phyloP scores from a whole-genome alignment of 164 flowering plant genomes.

The Liquidambar formosana region DNA sequence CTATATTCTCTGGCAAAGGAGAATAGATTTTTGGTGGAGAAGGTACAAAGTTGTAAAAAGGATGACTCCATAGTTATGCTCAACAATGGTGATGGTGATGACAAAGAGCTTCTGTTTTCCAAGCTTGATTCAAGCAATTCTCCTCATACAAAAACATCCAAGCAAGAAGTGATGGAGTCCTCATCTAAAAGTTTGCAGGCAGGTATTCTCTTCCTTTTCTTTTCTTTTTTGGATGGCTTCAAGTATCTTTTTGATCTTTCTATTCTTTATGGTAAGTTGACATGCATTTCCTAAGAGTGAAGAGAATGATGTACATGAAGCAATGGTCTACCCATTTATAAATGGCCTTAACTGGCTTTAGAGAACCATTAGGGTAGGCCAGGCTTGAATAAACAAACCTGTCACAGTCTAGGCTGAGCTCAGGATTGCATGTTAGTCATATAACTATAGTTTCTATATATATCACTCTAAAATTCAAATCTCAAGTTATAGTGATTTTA shows the following conservation, averaged over 20 bases:
- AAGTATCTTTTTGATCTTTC: neutral
- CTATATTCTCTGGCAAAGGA: constrained; percentile 42
- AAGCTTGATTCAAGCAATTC: constrained; percentile 14
- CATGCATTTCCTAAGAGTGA: no score
- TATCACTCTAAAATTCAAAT: no score
- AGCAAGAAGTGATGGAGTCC: constrained; percentile 24
- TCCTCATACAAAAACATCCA: constrained; percentile 19
- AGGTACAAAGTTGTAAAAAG: constrained; percentile 18
- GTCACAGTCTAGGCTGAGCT: no score
- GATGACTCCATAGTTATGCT: constrained; percentile 6
- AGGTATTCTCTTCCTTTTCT: constrained; percentile 15
- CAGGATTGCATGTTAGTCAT: no score
- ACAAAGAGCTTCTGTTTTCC: constrained; percentile 13
- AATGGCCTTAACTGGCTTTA: neutral
- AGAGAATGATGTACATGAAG: neutral
- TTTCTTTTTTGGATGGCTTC: neutral
- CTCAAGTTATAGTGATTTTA: no score
- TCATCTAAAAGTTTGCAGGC: constrained; percentile 37
- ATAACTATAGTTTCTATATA: no score
- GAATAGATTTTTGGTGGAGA: constrained; percentile 39
- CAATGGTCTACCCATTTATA: neutral
- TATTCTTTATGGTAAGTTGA: neutral
- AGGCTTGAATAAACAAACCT: neutral
- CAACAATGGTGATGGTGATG: constrained; percentile 15
- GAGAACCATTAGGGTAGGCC: neutral